phyloP scores from a whole-genome alignment of 345 rosid species.

The Lepidium africanum region DNA sequence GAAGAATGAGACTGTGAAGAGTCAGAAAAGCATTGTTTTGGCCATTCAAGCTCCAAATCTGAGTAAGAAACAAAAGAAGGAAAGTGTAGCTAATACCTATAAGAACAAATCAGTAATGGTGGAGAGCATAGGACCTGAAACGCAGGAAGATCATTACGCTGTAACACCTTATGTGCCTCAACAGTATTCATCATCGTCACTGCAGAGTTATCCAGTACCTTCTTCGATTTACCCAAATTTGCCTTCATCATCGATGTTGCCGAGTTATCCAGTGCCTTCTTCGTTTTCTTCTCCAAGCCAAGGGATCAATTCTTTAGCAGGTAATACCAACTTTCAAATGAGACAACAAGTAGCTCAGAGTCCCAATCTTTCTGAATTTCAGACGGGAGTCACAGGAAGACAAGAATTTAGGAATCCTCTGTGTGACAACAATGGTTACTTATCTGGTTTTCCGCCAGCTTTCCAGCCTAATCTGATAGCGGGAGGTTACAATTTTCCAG shows the following conservation, averaged over 20 bases:
- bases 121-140: background rate
- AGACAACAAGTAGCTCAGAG: slow-evolving; percentile 16
- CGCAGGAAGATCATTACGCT: slow-evolving; percentile 3
- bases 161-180: slow-evolving; percentile 9
- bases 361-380: slow-evolving; percentile 8
- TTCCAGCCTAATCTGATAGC: slow-evolving; percentile 7
- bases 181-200: background rate
- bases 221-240: slow-evolving; percentile 5
- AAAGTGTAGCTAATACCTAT: background rate
- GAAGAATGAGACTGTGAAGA: background rate
- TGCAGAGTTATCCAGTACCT: slow-evolving; percentile 8
- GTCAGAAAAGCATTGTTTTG: slow-evolving; percentile 20
- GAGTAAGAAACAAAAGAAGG: slow-evolving; percentile 9
- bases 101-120: background rate
- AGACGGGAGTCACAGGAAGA: slow-evolving; percentile 4
- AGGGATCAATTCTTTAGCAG: background rate
- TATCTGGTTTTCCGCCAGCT: slow-evolving; percentile 18
- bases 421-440: slow-evolving; percentile 11
- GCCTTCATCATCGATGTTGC: background rate
- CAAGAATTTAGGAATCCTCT: slow-evolving; percentile 8
- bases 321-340: slow-evolving; percentile 15
- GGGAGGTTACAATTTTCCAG: background rate
- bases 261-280: slow-evolving; percentile 1
- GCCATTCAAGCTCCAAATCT: slow-evolving; percentile 19
- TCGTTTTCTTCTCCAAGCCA: slow-evolving; percentile 15